Evolutionary conservation across 73 alveolate genomes (phyloP).

Genomic region (Breviolum minutum): DNA sequence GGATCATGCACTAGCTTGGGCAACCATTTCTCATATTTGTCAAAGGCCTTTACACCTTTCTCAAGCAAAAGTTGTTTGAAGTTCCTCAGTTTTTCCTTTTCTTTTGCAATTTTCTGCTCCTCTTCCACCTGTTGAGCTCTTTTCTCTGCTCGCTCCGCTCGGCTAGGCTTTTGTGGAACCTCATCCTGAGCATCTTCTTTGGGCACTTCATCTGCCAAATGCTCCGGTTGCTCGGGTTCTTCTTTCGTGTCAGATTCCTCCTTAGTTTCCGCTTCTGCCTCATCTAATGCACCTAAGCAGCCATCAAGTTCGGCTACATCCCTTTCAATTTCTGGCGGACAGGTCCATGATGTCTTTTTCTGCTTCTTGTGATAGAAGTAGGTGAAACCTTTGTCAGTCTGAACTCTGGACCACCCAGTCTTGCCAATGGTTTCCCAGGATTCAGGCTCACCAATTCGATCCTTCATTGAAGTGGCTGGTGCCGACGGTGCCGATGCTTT

Average conservation of each 20-base stretch:
- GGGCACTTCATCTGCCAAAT: conserved; percentile 2
- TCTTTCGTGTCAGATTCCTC: neutral
- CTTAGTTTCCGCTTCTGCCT: neutral
- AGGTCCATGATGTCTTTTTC: conserved; percentile 84
- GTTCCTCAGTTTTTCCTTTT: conserved; percentile 72
- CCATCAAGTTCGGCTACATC: conserved; percentile 91
- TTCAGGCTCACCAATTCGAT: conserved; percentile 80
- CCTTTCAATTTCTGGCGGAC: conserved; percentile 77
- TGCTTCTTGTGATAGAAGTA: conserved; percentile 94
- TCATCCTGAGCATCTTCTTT: conserved; percentile 31
- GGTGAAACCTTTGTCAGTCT: conserved; percentile 86
- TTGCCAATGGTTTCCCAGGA: conserved; percentile 90
- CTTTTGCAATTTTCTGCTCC: conserved; percentile 76
- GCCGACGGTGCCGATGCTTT: neutral
- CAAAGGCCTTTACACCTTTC: conserved; percentile 82
- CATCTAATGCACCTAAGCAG: conserved; percentile 28
- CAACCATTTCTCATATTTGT: conserved; percentile 83
- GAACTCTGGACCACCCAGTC: conserved; percentile 87
- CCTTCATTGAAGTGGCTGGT: conserved; percentile 34
- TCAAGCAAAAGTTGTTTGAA: conserved; percentile 78
- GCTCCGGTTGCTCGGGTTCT: conserved; percentile 8
- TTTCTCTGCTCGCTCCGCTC: conserved; percentile 55
- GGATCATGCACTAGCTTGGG: conserved; percentile 94
- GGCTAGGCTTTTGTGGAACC: neutral
- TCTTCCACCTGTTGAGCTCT: conserved; percentile 90